phyloP scores from a whole-genome alignment of 1,284 basidiomycete species.

The Naganishia liquefaciens region DNA sequence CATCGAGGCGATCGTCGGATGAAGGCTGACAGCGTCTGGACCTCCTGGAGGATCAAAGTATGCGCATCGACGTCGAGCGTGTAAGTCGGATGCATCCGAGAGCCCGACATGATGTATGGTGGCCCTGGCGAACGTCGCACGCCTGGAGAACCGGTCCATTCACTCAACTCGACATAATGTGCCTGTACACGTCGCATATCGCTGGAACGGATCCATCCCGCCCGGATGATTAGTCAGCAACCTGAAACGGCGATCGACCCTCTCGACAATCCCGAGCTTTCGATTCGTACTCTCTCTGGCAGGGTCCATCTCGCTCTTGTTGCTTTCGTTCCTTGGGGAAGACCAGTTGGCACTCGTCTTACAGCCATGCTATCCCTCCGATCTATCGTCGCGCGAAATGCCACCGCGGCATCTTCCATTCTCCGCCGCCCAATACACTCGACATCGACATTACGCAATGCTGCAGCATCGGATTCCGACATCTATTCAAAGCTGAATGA shows the following conservation, averaged over 20 bases:
- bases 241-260: background rate
- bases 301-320: background rate
- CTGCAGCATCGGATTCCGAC: slow-evolving; percentile 9
- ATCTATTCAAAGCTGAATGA: slow-evolving; percentile 52
- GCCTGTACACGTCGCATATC: background rate
- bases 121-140: background rate
- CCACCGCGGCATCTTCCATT: background rate
- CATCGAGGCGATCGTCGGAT: slow-evolving; percentile 97
- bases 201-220: slow-evolving; percentile 2
- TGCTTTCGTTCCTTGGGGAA: too few relatives aligned
- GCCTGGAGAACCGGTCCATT: too few relatives aligned
- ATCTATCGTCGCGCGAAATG: background rate
- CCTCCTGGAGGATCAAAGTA: slow-evolving; percentile 61
- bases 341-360: background rate
- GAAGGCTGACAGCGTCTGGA: slow-evolving; percentile 86
- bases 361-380: slow-evolving; percentile 8
- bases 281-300: slow-evolving; percentile 5
- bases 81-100: slow-evolving; percentile 11
- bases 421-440: slow-evolving; percentile 10
- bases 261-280: background rate
- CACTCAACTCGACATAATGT: background rate
- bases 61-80: slow-evolving; percentile 28
- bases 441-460: slow-evolving; percentile 22
- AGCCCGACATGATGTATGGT: slow-evolving; percentile 8
- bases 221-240: slow-evolving; percentile 1